A percentile compares a stretch with the other conserved stretches of the same genome.
Conservation (phyloP, 2,329 filamentous ascomycete species). For the Clonostachys chloroleuca region DNA sequence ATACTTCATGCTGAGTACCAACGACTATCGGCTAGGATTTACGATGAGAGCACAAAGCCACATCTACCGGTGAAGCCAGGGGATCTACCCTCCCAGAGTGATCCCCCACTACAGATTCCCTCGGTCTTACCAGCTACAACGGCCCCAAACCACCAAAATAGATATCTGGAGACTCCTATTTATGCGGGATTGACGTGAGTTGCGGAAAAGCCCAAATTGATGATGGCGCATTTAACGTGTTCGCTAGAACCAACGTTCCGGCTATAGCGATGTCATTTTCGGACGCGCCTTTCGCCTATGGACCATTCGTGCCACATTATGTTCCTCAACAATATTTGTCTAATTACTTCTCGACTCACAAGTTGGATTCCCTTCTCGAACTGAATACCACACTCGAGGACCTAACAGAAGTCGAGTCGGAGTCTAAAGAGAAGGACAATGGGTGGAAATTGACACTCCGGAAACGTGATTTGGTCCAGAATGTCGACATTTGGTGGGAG, state of each 20-base stretch:
- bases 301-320: conserved; percentile 50
- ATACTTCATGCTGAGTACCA: neutral
- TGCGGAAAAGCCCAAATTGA: no score
- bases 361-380: conserved; percentile 36
- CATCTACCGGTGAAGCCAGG: conserved; percentile 32
- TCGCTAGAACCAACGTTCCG: conserved; percentile 46
- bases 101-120: conserved; percentile 40
- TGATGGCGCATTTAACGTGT: conserved; percentile 9
- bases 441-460: conserved; percentile 44
- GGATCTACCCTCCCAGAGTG: conserved; percentile 33
- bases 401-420: conserved; percentile 23
- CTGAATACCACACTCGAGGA: conserved; percentile 50
- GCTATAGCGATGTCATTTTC: conserved; percentile 53
- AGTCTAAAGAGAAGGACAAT: conserved; percentile 4
- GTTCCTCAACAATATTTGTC: conserved; percentile 51
- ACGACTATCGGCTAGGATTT: conserved; percentile 35
- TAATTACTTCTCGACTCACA: conserved; percentile 47
- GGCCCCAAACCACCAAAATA: conserved; percentile 34
- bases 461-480: conserved; percentile 32
- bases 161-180: conserved; percentile 42
- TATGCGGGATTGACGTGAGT: conserved; percentile 44
- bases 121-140: conserved; percentile 29
- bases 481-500: conserved; percentile 48
- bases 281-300: conserved; percentile 46
- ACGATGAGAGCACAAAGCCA: conserved; percentile 35